Conservation (phyloP, 2,329 filamentous ascomycete species). For the Paracamarosporium sp. region DNA sequence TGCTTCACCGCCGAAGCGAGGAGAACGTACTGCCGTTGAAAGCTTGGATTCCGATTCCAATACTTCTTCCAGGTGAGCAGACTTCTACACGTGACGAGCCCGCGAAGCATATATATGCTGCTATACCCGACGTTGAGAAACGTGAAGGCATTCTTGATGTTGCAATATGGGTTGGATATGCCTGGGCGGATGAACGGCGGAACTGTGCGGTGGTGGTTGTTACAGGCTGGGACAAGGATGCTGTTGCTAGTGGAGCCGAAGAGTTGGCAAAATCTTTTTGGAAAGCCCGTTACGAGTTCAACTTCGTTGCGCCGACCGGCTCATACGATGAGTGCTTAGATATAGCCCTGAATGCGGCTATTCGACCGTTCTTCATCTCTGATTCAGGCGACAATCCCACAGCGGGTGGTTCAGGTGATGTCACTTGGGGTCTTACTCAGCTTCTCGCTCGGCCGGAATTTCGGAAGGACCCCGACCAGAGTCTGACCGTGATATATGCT, state of each 20-base stretch:
- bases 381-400: constrained; percentile 10
- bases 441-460: constrained; percentile 6
- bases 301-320: constrained; percentile 3
- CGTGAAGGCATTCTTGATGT: background rate
- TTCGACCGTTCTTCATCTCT: constrained; percentile 6
- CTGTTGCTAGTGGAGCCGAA: background rate
- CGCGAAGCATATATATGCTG: constrained; percentile 1
- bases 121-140: background rate
- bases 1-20: background rate
- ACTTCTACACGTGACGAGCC: constrained; percentile 6
- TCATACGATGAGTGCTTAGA: background rate
- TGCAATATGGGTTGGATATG: constrained; percentile 6
- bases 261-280: constrained; percentile 1
- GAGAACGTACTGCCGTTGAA: background rate
- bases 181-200: constrained; percentile 6
- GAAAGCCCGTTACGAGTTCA: background rate
- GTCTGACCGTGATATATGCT: constrained; percentile 8
- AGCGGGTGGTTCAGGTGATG: constrained; percentile 9
- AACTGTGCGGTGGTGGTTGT: constrained; percentile 3
- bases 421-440: constrained; percentile 4
- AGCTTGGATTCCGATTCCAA: constrained; percentile 9
- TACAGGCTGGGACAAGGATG: background rate
- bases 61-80: constrained; percentile 3
- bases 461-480: background rate
- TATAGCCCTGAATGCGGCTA: background rate